Percentiles rank a stretch among this genome's conserved stretches.
Evolutionary conservation across 441 rosid species (phyloP).

Genomic region (Biscutella laevigata): DNA sequence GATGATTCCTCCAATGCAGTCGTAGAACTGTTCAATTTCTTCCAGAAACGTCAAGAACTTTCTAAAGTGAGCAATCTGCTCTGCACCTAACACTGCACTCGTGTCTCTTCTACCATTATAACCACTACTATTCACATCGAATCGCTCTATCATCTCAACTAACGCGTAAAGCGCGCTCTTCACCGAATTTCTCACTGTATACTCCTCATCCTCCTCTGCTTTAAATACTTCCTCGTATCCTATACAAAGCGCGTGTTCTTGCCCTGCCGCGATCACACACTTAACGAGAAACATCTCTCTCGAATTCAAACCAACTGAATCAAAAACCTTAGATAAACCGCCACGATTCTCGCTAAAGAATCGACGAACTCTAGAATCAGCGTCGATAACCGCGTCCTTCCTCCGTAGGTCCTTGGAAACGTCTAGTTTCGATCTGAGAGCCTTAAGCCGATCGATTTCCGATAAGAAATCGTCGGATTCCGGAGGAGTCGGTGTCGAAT

Average conservation of each 20-base stretch:
- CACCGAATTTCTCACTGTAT: slow-evolving; percentile 38
- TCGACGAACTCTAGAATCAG: slow-evolving; percentile 45
- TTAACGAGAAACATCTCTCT: slow-evolving; percentile 49
- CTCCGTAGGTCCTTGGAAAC: slow-evolving; percentile 23
- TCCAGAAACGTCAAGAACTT: slow-evolving; percentile 42
- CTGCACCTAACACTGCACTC: slow-evolving; percentile 28
- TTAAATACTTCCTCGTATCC: slow-evolving; percentile 28
- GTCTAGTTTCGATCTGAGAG: slow-evolving; percentile 46
- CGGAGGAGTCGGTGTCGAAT: slow-evolving; percentile 49
- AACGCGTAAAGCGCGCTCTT: slow-evolving; percentile 58
- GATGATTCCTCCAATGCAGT: slow-evolving; percentile 86
- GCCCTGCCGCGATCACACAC: slow-evolving; percentile 78
- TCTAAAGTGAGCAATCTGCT: slow-evolving; percentile 40
- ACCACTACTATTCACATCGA: slow-evolving; percentile 33
- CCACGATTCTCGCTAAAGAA: slow-evolving; percentile 30
- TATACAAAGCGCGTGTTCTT: slow-evolving; percentile 53
- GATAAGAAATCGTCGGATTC: slow-evolving; percentile 44
- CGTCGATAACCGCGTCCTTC: slow-evolving; percentile 35
- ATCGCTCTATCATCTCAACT: slow-evolving; percentile 67
- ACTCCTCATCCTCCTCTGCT: slow-evolving; percentile 28
- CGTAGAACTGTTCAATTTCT: slow-evolving; percentile 66
- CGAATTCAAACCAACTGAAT: slow-evolving; percentile 32
- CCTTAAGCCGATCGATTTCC: slow-evolving; percentile 60
- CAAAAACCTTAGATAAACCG: slow-evolving; percentile 33
- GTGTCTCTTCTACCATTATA: slow-evolving; percentile 24